Conservation (phyloP, 2,329 filamentous ascomycete species). For the Rhexocercosporidium sp. region DNA sequence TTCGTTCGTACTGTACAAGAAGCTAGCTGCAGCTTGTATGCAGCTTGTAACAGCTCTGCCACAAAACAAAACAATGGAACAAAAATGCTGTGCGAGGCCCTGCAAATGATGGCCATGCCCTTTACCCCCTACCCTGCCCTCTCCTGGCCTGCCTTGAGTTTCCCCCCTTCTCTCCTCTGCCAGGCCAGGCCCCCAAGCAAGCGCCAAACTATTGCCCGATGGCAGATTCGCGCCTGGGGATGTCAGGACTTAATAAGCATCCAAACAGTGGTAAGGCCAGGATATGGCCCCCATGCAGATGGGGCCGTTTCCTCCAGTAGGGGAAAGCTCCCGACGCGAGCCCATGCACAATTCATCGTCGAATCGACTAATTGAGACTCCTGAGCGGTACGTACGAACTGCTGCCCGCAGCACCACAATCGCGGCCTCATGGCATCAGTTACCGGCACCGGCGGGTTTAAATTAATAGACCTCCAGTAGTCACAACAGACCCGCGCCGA, state of each 20-base stretch:
- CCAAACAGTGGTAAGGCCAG: constrained; percentile 14
- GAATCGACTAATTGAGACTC: constrained; percentile 25
- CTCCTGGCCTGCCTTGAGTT: neutral
- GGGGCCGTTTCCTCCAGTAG: constrained; percentile 23
- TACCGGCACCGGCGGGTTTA: constrained; percentile 26
- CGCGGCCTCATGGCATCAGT: constrained; percentile 6
- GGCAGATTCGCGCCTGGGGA: constrained; percentile 29
- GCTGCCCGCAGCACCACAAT: constrained; percentile 6
- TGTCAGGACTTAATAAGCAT: constrained; percentile 37
- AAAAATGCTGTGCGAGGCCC: neutral
- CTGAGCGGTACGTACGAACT: constrained; percentile 13
- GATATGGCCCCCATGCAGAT: constrained; percentile 14
- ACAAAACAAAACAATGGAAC: neutral
- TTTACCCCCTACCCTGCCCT: neutral
- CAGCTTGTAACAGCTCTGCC: constrained; percentile 4
- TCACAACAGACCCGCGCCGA: neutral
- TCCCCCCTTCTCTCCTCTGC: neutral
- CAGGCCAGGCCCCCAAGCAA: neutral
- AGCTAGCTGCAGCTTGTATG: neutral
- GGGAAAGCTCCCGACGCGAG: constrained; percentile 15
- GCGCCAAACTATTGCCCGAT: constrained; percentile 24
- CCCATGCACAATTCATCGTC: constrained; percentile 19
- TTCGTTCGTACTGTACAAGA: neutral
- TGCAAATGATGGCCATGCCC: neutral
- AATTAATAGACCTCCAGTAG: neutral